Evolutionary conservation across 257 asterid genomes (phyloP), one percentile per base, ranked within the genome.

Genomic region (Solanum raphanifolium): DNA sequence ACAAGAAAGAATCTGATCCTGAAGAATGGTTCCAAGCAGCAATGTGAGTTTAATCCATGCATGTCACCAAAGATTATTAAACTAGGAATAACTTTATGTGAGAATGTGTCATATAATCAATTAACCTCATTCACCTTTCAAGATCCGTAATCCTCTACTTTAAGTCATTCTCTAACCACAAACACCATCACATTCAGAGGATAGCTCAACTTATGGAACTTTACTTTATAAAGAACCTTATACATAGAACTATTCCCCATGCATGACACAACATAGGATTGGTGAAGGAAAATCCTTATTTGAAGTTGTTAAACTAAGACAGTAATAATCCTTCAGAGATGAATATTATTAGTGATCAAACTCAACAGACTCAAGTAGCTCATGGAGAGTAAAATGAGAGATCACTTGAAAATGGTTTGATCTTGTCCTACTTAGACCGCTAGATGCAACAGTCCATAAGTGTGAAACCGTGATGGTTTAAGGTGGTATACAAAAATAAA

Each of bases 1-100:
- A 93, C 95, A 87, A 92, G 39, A 88, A 95, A 97, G 93, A 95
- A 95, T 34, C 92, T 93, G 92, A 94, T 93, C 96, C 99, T 97
- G 98, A 93, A 91, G 87, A 60, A 84, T 31, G n/a, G 27, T 43
- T 16, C 9, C 39, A 43, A 43, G 66, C 8, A 79, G 65, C 85
- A 39, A 88, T 41, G 46, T 58, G 62, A 89, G 21, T 83, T 27
- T 43, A 39, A 78, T 39, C 84, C 23, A 39, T 41, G 60, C 84
- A 78, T 41, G 84, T 41, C 35, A 76, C 83, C 13, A 32, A 78
- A 39, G 32, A 41, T 78, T 25, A 41, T 78, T 78, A 15, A 78
- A 32, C 41, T 32, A 78, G 32, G 34, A 13, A 25, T 43, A 79
- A 43, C 25, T 43, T 79, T 15, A 27, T 79, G 20, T 6, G 35